Evolutionary conservation across 768 basidiomycete genomes (phyloP), one percentile per base, ranked within the genome.

Genomic region (Tylopilus felleus): DNA sequence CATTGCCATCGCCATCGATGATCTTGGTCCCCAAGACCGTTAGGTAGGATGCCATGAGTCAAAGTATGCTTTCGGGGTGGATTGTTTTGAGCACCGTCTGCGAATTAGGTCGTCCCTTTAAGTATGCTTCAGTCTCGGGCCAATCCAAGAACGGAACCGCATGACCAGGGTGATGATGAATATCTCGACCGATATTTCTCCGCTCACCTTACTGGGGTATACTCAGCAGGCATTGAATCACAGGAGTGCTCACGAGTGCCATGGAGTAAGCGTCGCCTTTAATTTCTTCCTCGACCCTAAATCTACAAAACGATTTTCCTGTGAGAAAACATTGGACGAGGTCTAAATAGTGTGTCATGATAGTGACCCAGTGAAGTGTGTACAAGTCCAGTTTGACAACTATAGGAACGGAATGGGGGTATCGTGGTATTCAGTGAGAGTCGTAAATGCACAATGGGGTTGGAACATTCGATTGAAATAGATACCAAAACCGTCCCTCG

Each of bases 21-120:
- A 88, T 72, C 57, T 80, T 81, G 16, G 80, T 81, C 39, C 84
- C 85, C 53, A 75, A 73, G 14, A 85, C 78, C 58, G 73, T 80
- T 47, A 86, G 71, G 53, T 77, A 76, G 55, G 82, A 79, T 23
- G 53, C 42, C 63, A 68, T 66, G 44, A 4, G 21, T 49, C 55
- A 49, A 49, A 25, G 17, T 17, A 43, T 38, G 33, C 19, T 28
- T 29, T 10, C 25, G 14, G 42, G 35, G 17, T 23, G 22, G 16
- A 27, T 39, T 23, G 10, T 45, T 13, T 33, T 13, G 14, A 14
- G 33, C 33, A 33, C 19, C 13, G 19, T 22, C n/a, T 8, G 35
- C 22, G 25, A 36, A 49, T 17, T 17, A 19, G 22, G 17, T 21
- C 12, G 22, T 19, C 19, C 51, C 33, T 33, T 54, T 48, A 54